A percentile compares a stretch with the other conserved stretches of the same genome.
Conservation (phyloP, 2,329 filamentous ascomycete genomes). For the Botrytis paeoniae region DNA sequence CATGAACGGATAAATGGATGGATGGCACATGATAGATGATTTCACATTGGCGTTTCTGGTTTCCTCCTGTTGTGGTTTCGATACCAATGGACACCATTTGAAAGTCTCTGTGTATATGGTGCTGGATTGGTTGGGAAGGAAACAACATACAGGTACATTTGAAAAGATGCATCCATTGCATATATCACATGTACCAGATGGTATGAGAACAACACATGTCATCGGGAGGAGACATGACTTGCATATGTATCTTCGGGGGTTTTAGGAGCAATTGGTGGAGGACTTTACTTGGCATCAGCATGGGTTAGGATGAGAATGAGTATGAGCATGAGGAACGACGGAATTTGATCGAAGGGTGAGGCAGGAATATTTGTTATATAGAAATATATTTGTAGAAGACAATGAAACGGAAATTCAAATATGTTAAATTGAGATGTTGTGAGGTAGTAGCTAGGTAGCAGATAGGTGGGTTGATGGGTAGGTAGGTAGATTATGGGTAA, state of each 20-base stretch:
- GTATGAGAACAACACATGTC: constrained; percentile 3
- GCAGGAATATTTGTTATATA: background rate
- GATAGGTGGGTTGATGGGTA: background rate
- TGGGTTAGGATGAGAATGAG: background rate
- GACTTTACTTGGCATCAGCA: constrained; percentile 1
- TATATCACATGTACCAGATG: background rate
- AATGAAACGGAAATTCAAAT: background rate
- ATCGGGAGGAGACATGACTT: background rate
- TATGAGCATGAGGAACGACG: background rate
- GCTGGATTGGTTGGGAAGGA: background rate
- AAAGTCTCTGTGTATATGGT: constrained; percentile 1
- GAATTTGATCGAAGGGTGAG: background rate
- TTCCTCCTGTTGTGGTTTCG: constrained; percentile 7
- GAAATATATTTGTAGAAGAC: background rate
- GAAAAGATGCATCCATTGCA: background rate
- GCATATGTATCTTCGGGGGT: constrained; percentile 14
- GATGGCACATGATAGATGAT: constrained; percentile 11
- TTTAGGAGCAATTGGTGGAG: constrained; percentile 7
- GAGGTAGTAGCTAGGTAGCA: no score
- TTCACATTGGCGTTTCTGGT: constrained; percentile 11
- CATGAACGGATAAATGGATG: constrained; percentile 1
- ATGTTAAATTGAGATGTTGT: background rate
- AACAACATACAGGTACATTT: background rate
- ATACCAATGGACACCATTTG: constrained; percentile 4
- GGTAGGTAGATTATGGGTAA: background rate